A percentile compares a stretch with the other conserved stretches of the same genome.
Evolutionary conservation across 768 basidiomycete genomes (phyloP).

Genomic region (Auriculariales sp.): DNA sequence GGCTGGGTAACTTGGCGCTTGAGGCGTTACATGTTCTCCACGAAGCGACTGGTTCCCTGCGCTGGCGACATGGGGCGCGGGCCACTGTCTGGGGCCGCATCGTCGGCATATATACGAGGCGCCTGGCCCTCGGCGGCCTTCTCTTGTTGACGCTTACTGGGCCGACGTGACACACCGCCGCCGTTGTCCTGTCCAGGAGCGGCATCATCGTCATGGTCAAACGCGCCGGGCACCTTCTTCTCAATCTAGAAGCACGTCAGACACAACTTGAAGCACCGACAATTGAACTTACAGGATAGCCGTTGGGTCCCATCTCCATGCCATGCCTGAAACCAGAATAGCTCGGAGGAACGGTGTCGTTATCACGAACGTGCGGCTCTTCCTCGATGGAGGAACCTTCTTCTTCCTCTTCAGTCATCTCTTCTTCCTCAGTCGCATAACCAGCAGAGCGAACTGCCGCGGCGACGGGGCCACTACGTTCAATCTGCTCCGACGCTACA

Average conservation of each 20-base stretch:
- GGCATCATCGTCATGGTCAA: constrained; percentile 11
- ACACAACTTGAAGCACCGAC: too few relatives aligned
- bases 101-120: constrained; percentile 17
- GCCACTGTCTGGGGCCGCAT: constrained; percentile 2
- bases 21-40: neutral
- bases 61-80: neutral
- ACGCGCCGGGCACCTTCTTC: constrained; percentile 19
- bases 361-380: constrained; percentile 33
- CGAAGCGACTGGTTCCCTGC: neutral
- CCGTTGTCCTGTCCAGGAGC: constrained; percentile 12
- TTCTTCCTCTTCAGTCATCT: constrained; percentile 44
- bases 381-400: constrained; percentile 43
- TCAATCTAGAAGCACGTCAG: constrained; percentile 34
- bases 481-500: constrained; percentile 86
- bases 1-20: too few relatives aligned
- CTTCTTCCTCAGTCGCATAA: constrained; percentile 71
- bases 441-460: constrained; percentile 84
- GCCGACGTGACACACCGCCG: constrained; percentile 23
- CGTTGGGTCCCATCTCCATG: constrained; percentile 33
- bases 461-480: constrained; percentile 81
- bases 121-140: constrained; percentile 52
- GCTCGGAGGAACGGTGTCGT: constrained; percentile 43
- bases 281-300: constrained; percentile 40
- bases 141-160: constrained; percentile 51
- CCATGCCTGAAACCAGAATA: constrained; percentile 37